Conservation (phyloP, 2,329 filamentous ascomycete genomes). For the Nectriaceae sp. region DNA sequence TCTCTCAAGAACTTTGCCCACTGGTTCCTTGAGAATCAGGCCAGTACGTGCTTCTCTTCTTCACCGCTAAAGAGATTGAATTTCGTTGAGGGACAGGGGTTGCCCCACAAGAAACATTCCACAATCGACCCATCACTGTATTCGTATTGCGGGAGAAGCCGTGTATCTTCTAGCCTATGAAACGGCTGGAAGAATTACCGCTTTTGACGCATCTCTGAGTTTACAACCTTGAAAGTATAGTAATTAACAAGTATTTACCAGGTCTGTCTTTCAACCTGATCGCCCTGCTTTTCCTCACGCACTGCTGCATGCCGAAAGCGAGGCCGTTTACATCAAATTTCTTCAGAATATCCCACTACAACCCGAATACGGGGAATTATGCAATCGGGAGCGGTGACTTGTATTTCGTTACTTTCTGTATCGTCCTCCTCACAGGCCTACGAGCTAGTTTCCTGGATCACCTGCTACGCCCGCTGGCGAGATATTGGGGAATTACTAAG, state of each 20-base stretch:
- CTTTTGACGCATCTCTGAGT: conserved; percentile 4
- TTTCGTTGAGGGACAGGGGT: no score
- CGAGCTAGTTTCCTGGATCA: conserved; percentile 87
- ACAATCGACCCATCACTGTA: not conserved
- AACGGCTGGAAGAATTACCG: conserved; percentile 19
- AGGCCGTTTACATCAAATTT: conserved; percentile 82
- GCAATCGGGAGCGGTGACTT: conserved; percentile 77
- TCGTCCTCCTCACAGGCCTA: conserved; percentile 84
- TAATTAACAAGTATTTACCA: conserved; percentile 19
- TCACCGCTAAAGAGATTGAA: not conserved
- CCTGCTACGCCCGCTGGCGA: conserved; percentile 76
- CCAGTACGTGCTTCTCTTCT: conserved; percentile 57
- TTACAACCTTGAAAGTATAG: no score
- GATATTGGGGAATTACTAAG: conserved; percentile 70
- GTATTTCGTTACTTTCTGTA: conserved; percentile 75
- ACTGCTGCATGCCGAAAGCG: conserved; percentile 79
- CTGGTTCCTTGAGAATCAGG: conserved; percentile 78
- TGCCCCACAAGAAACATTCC: no score
- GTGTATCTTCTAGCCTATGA: not conserved
- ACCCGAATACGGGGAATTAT: conserved; percentile 68
- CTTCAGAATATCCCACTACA: conserved; percentile 83
- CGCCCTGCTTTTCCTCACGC: conserved; percentile 77
- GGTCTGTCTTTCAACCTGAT: conserved; percentile 86
- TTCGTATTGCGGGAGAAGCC: not conserved
- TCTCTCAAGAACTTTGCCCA: conserved; percentile 61